Evolutionary conservation across 2,329 filamentous ascomycete genomes (phyloP), one percentile per base, ranked within the genome.

Genomic region (Aspergillus ruber): DNA sequence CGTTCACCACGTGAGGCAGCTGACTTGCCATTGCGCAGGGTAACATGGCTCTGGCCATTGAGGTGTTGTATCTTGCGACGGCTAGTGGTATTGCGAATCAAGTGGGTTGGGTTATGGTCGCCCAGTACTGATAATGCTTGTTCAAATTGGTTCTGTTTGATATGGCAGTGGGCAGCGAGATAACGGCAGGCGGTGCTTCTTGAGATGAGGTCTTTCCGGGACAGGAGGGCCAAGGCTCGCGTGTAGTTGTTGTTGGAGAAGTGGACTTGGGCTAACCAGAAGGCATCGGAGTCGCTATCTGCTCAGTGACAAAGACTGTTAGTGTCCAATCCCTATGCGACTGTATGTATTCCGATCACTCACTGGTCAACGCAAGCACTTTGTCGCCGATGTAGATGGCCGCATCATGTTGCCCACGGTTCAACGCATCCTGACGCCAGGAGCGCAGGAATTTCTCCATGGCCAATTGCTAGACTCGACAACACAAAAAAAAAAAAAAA

Each of bases 351-450:
- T 7, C 33, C 2, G 6, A 10, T 17, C 25, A 70, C 82, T 56
- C 71, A 96, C 91, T 88, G 33, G 91, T 97, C 63, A 98, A 76
- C 49, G 93, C 93, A 49, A 97, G 79, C 58, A 98, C 78, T 75
- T 98, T 98, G 78, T 98, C 93, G 54, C 90, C 93, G 55, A 97
- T 89, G 67, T 95, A 97, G 60, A 97, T 91, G 63, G 93, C 93
- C 29, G 91, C 88, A 56, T 97, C 91, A 69, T 96, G 90, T 67
- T 98, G 93, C 55, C 93, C 89, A 69, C 94, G 93, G 72, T 95
- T 91, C 63, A 95, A 77, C 65, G 91, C 90, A 75, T 96, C 90
- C 72, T 95, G 88, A 65, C 90, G 82, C 93, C 93, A 98, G 63
- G 88, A 86, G 66, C 90, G 85, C 64, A 98, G 79, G 71, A 91